phyloP scores from a whole-genome alignment of 805 yeast genomes.

The Hanseniaspora jakobsenii region DNA sequence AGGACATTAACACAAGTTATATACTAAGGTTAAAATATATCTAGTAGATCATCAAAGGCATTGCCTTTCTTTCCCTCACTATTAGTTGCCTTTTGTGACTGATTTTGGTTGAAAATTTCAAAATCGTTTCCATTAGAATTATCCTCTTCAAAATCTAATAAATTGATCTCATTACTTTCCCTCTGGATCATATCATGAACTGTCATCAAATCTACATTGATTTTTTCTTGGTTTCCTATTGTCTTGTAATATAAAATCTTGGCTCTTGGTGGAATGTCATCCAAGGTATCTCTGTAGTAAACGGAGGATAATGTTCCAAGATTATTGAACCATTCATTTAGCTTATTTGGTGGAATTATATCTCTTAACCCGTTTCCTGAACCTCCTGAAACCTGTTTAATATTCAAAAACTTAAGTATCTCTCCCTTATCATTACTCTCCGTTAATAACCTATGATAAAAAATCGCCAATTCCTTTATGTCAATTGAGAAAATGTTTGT shows the following conservation, averaged over 20 bases:
- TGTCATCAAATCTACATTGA: conserved; percentile 1
- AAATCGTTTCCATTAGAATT: no score
- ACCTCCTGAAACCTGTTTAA: conserved; percentile 1
- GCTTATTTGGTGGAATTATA: conserved; percentile 6
- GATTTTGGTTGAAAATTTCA: no score
- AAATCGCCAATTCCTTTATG: conserved; percentile 3
- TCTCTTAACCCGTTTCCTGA: not conserved
- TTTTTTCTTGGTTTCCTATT: not conserved
- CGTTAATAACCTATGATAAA: conserved; percentile 4
- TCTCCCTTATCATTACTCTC: not conserved
- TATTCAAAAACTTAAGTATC: conserved; percentile 5
- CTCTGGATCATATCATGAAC: conserved; percentile 11
- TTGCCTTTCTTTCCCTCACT: not conserved
- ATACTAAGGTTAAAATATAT: not conserved
- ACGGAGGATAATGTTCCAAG: conserved; percentile 6
- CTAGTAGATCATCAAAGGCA: conserved; percentile 11
- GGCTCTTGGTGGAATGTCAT: conserved; percentile 14
- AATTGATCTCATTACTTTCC: conserved; percentile 9
- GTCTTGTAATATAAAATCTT: conserved; percentile 7
- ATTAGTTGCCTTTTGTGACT: no score
- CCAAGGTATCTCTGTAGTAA: conserved; percentile 2
- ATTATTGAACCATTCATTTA: conserved; percentile 13
- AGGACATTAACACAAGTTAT: not conserved
- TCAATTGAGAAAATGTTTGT: conserved; percentile 5
- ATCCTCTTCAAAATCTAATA: conserved; percentile 13